Base-by-base conservation (phyloP, 306 rosid genomes). In the Cucumis melo region DNA sequence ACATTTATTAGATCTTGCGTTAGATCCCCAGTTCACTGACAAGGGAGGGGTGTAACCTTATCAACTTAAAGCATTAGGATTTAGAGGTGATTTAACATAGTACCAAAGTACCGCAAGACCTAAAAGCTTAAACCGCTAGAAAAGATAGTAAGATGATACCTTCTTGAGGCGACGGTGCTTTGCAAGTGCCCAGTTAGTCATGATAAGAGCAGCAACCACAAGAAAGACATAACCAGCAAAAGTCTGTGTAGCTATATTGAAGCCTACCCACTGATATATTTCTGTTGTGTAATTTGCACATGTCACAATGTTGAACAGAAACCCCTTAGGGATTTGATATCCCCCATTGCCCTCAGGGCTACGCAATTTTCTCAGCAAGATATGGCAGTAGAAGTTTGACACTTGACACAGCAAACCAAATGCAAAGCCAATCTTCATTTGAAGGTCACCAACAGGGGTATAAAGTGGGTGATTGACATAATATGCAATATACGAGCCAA, bases 251-350 rank as follows among this genome's bases (percentile, higher is more conserved):
- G 98, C 97, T 73, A 95, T 79, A 82, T 94, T 95, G 89, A 95
- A 95, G 9, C 99, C 99, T 81, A 95, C 51, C 99, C 99, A 95
- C 86, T 95, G 99, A 82, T 95, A 95, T 72, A 95, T 95, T 85
- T 95, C 99, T 1, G 98, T 95, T 10, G 99, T 90, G 66, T 95
- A 95, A 80, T 95, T 95, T 51, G 99, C 99, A 79, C 99, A 95
- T 14, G 98, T 95, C 79, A 92, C 98, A 54, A 95, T 85, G 61
- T 89, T 92, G 91, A 95, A 95, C 72, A 95, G 88, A 85, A 92
- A 95, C 50, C 99, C 99, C 13, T 54, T 77, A 16, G 98, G 99
- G 60, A 95, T 95, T 80, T 95, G 99, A 80, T 95, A 95, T 46
- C 96, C 99, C 53, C 98, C 98, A 57, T 81, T 88, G 16, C 99